These are phyloP conservation scores for Exophiala sp. DNA, from an alignment of 2,329 filamentous ascomycete genomes.

Conservation along the genomic window DNA sequence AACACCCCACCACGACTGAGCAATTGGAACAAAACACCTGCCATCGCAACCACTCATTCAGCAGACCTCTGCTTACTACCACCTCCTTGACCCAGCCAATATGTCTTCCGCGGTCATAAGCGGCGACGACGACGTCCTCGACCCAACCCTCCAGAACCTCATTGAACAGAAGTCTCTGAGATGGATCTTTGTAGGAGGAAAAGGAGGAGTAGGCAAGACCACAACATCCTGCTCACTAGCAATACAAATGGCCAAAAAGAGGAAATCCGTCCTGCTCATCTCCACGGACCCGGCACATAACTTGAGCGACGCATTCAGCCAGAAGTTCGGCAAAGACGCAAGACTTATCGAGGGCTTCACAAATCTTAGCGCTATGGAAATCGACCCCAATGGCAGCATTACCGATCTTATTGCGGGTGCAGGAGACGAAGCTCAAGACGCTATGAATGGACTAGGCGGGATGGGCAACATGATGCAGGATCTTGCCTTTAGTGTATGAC, in stretches of 20 bases:
- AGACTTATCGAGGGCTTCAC: slow-evolving; percentile 86
- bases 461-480: slow-evolving; percentile 99
- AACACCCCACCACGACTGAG: too few relatives aligned
- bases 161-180: slow-evolving; percentile 91
- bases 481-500: slow-evolving; percentile 78
- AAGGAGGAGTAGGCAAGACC: slow-evolving; percentile 97
- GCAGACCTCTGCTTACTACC: neutral
- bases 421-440: slow-evolving; percentile 68
- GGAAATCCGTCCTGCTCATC: slow-evolving; percentile 94
- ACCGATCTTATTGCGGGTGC: slow-evolving; percentile 84
- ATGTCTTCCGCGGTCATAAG: slow-evolving; percentile 41
- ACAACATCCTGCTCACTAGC: slow-evolving; percentile 98
- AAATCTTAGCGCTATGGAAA: slow-evolving; percentile 97
- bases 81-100: neutral
- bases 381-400: slow-evolving; percentile 96
- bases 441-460: slow-evolving; percentile 63
- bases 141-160: slow-evolving; percentile 89
- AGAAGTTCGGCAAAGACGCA: slow-evolving; percentile 99
- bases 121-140: slow-evolving; percentile 69
- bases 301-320: slow-evolving; percentile 92
- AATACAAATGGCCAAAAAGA: slow-evolving; percentile 92
- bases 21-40: neutral
- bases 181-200: slow-evolving; percentile 99
- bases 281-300: slow-evolving; percentile 98
- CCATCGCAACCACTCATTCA: neutral